A percentile compares a stretch with the other conserved stretches of the same genome.
Conservation (phyloP, 2,329 filamentous ascomycete species). For the Trichoderma arundinaceum region DNA sequence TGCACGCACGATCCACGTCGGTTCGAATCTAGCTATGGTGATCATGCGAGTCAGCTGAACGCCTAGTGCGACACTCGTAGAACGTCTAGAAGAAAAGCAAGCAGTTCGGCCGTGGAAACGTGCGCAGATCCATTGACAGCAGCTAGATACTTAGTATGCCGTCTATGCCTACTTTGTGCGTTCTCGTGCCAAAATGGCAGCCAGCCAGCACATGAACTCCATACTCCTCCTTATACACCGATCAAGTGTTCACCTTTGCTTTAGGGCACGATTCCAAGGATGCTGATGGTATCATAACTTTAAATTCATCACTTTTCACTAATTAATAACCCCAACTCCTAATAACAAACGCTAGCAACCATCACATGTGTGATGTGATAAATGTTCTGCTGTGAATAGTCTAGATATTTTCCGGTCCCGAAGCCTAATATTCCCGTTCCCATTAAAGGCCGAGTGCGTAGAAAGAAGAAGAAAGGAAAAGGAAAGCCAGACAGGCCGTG, state of each 20-base stretch:
- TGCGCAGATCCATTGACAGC: not conserved
- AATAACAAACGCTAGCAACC: not conserved
- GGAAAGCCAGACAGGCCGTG: not conserved
- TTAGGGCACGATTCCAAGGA: not conserved
- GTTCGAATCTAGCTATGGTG: not conserved
- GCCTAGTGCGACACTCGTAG: not conserved
- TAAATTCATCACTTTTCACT: not conserved
- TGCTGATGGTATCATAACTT: not conserved
- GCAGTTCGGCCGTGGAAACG: not conserved
- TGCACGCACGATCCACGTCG: not conserved
- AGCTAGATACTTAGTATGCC: not conserved
- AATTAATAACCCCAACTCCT: not conserved
- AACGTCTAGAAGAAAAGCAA: not conserved
- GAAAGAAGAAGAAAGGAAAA: not conserved
- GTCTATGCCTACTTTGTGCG: not conserved
- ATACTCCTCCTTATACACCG: not conserved
- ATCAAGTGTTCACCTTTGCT: too few species aligned
- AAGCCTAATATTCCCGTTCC: not conserved
- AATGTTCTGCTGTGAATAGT: not conserved
- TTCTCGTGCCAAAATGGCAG: not conserved
- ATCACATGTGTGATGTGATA: not conserved
- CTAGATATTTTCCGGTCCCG: not conserved
- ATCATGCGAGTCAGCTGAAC: slow-evolving; percentile 18
- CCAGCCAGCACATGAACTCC: not conserved
- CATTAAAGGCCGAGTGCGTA: not conserved